phyloP scores from a whole-genome alignment of 192 early-diverging fungal species.

The Diversispora epigaea region DNA sequence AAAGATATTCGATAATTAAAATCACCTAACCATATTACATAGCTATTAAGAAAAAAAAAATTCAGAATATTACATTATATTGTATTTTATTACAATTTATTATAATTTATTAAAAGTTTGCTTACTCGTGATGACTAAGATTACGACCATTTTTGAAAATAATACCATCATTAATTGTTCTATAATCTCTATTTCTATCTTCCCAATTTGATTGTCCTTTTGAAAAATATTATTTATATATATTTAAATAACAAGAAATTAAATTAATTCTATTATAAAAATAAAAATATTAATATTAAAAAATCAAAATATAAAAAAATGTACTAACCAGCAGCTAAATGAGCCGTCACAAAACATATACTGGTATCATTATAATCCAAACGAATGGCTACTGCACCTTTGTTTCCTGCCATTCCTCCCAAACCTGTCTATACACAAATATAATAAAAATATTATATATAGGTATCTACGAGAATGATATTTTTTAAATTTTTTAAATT shows the following conservation, averaged over 20 bases:
- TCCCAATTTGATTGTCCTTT: constrained; percentile 62
- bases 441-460: neutral
- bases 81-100: neutral
- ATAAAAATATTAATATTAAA: neutral
- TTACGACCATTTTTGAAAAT: constrained; percentile 67
- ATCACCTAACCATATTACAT: constrained; percentile 86
- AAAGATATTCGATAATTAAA: constrained; percentile 88
- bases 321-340: constrained; percentile 83
- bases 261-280: constrained; percentile 21
- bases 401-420: constrained; percentile 95
- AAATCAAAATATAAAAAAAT: constrained; percentile 4
- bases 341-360: constrained; percentile 88
- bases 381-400: constrained; percentile 92
- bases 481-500: too few relatives aligned
- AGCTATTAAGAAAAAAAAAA: constrained; percentile 35
- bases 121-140: constrained; percentile 80
- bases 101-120: constrained; percentile 14
- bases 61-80: neutral
- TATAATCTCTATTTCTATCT: constrained; percentile 84
- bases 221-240: neutral
- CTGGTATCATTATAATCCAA: constrained; percentile 84
- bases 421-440: constrained; percentile 71
- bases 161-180: constrained; percentile 73
- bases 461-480: too few relatives aligned
- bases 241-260: too few relatives aligned